Evolutionary conservation across 2,329 filamentous ascomycete genomes (phyloP).

Genomic region (Eutypa lata): DNA sequence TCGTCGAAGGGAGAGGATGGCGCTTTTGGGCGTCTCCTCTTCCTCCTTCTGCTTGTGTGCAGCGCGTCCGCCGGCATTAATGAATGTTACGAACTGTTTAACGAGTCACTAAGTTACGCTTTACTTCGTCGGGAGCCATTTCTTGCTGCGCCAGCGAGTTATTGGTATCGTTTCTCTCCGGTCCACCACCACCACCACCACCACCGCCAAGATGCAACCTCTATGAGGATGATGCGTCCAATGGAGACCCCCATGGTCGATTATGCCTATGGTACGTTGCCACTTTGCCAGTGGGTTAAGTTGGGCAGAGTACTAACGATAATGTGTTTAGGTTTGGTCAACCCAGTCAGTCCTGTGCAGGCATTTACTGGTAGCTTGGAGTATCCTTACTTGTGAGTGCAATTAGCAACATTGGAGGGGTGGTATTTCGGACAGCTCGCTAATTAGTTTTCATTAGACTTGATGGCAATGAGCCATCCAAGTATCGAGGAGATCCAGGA

Average conservation of each 20-base stretch:
- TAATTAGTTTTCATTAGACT: background rate
- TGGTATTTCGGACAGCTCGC: background rate
- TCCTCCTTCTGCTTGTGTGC: background rate
- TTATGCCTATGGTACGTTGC: background rate
- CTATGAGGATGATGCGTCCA: background rate
- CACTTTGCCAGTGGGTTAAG: background rate
- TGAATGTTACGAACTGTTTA: background rate
- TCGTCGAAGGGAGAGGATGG: background rate
- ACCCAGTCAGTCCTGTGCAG: background rate
- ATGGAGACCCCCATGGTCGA: background rate
- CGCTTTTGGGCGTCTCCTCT: background rate
- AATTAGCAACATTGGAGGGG: background rate
- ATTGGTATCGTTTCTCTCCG: background rate
- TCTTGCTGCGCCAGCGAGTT: background rate
- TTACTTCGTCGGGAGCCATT: background rate
- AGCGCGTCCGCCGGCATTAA: background rate
- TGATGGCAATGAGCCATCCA: background rate
- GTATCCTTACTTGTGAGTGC: background rate
- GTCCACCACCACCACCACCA: no score
- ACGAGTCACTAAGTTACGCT: background rate
- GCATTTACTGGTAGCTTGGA: background rate
- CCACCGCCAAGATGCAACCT: background rate
- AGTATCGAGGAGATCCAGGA: background rate
- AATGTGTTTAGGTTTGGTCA: background rate
- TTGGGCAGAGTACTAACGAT: background rate